Conservation (phyloP, 371 early-diverging fungal species). For the Funneliformis caledonium region DNA sequence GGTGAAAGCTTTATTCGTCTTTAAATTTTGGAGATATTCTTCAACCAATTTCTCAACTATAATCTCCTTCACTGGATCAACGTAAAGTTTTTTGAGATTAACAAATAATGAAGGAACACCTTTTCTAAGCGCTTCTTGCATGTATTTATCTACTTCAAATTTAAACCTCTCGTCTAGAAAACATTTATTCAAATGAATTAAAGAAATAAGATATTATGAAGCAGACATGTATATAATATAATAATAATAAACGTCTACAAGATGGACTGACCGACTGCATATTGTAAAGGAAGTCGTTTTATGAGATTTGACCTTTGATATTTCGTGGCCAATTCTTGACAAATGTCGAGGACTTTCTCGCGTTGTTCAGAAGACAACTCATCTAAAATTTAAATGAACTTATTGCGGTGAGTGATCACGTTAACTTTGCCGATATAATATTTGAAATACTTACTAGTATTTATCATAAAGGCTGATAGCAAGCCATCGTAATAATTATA, state of each 20-base stretch:
- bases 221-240: neutral
- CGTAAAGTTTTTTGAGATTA: constrained; percentile 76
- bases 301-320: constrained; percentile 86
- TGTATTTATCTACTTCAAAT: constrained; percentile 61
- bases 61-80: constrained; percentile 65
- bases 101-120: constrained; percentile 92
- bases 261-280: constrained; percentile 56
- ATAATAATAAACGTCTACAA: neutral
- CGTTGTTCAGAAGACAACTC: neutral
- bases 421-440: neutral
- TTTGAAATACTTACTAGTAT: constrained; percentile 10
- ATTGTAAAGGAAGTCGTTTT: constrained; percentile 74
- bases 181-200: neutral
- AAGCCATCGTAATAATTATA: constrained; percentile 72
- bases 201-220: neutral
- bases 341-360: constrained; percentile 49
- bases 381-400: constrained; percentile 4
- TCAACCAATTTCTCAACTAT: constrained; percentile 69
- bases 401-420: neutral
- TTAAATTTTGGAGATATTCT: constrained; percentile 61
- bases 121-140: constrained; percentile 79
- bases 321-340: constrained; percentile 66
- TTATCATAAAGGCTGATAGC: constrained; percentile 54
- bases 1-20: constrained; percentile 55
- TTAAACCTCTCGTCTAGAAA: constrained; percentile 62